These are phyloP conservation scores for Vigna reflexopilosa DNA, from an alignment of 306 rosid genomes.

Conservation along the genomic window DNA sequence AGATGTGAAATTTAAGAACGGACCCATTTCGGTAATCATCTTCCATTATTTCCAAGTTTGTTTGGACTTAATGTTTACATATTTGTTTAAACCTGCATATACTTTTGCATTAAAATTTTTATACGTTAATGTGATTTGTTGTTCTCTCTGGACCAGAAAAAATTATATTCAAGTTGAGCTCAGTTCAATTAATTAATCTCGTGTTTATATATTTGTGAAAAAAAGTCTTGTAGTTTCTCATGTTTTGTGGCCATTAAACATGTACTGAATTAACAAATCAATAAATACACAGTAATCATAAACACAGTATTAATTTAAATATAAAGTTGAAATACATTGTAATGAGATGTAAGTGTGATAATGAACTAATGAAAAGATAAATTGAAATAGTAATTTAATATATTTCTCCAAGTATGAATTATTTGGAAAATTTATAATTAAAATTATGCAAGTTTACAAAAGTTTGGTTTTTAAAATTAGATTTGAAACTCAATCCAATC, in stretches of 20 bases:
- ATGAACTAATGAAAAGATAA: neutral
- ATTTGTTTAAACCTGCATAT: slow-evolving; percentile 4
- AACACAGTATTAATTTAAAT: neutral
- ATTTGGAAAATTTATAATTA: neutral
- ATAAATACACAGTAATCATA: neutral
- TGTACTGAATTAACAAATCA: neutral
- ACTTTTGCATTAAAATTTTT: slow-evolving; percentile 18
- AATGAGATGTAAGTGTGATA: neutral
- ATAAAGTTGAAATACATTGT: too few species aligned
- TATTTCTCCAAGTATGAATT: too few species aligned
- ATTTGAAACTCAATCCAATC: too few species aligned
- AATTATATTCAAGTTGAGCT: neutral
- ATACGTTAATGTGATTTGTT: slow-evolving; percentile 26
- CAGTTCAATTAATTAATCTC: neutral
- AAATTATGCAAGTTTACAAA: too few species aligned
- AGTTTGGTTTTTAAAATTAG: too few species aligned
- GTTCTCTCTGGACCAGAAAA: slow-evolving; percentile 4
- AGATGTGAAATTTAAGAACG: neutral
- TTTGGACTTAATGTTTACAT: neutral
- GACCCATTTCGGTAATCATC: neutral
- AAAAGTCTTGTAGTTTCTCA: neutral
- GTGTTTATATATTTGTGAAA: neutral
- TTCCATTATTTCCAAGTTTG: neutral
- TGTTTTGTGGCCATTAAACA: neutral
- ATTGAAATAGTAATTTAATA: neutral